These are phyloP conservation scores for Ophiostoma sp. DNA, from an alignment of 2,329 filamentous ascomycete species.

Conservation along the genomic window DNA sequence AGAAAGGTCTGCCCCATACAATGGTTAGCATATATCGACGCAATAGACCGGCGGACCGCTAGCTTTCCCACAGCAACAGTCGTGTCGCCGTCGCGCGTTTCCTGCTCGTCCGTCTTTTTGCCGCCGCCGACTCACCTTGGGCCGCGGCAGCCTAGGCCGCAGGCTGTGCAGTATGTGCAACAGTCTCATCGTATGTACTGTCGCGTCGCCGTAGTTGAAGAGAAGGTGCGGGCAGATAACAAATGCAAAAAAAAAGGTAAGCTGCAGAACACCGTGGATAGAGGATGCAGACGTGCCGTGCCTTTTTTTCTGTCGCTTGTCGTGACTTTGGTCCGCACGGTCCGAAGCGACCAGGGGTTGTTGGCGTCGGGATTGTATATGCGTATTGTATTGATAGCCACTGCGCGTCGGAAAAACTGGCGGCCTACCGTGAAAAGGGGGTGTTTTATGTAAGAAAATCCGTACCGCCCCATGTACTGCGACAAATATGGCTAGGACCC, in stretches of 20 bases:
- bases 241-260: not conserved
- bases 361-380: constrained; percentile 1
- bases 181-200: constrained; percentile 19
- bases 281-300: not conserved
- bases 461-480: not conserved
- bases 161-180: constrained; percentile 17
- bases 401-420: constrained; percentile 18
- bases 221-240: not conserved
- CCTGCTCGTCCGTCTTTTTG: not conserved
- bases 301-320: not conserved
- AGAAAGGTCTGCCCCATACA: constrained; percentile 62
- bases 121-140: constrained; percentile 14
- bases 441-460: not conserved
- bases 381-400: constrained; percentile 7
- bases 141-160: constrained; percentile 29
- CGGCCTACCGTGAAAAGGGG: constrained; percentile 6
- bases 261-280: not conserved
- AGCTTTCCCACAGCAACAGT: no score
- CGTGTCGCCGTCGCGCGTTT: not conserved
- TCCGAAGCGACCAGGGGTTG: constrained; percentile 18
- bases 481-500: not conserved
- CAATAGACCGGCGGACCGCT: no score
- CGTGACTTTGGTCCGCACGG: constrained; percentile 18
- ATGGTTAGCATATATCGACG: not conserved
- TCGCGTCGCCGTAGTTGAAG: not conserved